Evolutionary conservation across 768 basidiomycete species (phyloP), one percentile per base, ranked within the genome.

Genomic region (Boletus tylopilopsis): DNA sequence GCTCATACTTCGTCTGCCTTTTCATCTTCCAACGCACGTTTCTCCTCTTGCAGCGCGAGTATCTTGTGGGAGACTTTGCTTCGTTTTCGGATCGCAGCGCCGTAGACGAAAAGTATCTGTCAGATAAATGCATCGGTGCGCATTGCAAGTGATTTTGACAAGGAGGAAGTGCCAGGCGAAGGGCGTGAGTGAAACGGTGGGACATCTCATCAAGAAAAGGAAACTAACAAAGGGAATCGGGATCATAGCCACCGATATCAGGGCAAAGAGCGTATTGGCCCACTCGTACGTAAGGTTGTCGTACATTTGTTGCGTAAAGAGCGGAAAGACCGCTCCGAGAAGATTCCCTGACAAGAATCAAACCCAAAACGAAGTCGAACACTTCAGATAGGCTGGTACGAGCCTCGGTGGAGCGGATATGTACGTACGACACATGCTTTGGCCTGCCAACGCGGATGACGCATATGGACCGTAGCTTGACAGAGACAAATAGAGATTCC

Each of bases 401-500:
- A 30, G 13, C 25, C 21, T 22, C 18, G 16, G 22, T 29, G 23
- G 47, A 42, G 42, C 18, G 7, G 42, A n/a, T n/a, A n/a, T n/a
- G 48, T 23, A 69, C 78, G 45, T 57, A 76, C 84, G 72, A 48
- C 76, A 73, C 47, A 85, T 69, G 57, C 78, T 81, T 63, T 86
- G 84, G 2, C 79, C 85, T 1, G 85, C 85, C 16, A 85, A 67
- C 11, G 84, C 85, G 0, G 82, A 84, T 0, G 82, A 85, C 6
- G 85, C 84, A 60, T 80, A 86, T 5, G 76, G 75, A 3, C 79
- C 78, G 49, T 81, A 80, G 54, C 80, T 66, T 47, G 50, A 29
- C 24, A 44, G 34, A 18, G 5, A 29, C 15, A 32, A 42, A 19
- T 8, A 6, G 40, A 9, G 36, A 47, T 49, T 40, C 34, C 35